A percentile compares a stretch with the other conserved stretches of the same genome.
phyloP scores from a whole-genome alignment of 2,329 filamentous ascomycete species.

The Albophoma yamanashiensis region DNA sequence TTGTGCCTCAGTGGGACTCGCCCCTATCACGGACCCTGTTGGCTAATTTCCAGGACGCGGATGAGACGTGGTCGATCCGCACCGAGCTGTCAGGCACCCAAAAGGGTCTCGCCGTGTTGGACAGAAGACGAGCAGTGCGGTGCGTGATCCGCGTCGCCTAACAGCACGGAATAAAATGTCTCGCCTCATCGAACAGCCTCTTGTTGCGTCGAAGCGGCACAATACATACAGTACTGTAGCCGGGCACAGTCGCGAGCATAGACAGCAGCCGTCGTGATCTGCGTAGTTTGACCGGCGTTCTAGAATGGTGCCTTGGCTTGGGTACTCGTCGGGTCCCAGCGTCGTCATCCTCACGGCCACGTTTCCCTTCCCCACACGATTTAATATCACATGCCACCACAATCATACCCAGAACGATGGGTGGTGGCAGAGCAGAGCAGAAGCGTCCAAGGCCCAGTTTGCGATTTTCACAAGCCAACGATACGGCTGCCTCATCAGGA shows the following conservation, averaged over 20 bases:
- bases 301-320: not conserved
- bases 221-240: too few relatives aligned
- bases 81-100: not conserved
- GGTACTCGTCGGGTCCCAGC: not conserved
- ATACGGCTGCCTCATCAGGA: not conserved
- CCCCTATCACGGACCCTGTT: not conserved
- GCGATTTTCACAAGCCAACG: not conserved
- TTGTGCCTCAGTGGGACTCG: not conserved
- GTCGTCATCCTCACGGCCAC: not conserved
- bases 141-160: not conserved
- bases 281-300: not conserved
- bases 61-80: not conserved
- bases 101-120: not conserved
- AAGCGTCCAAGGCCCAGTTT: too few relatives aligned
- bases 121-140: not conserved
- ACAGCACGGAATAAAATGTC: not conserved
- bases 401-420: not conserved
- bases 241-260: not conserved
- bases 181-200: not conserved
- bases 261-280: not conserved
- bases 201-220: not conserved
- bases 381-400: not conserved
- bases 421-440: not conserved
- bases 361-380: not conserved
- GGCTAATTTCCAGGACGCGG: not conserved